Conservation (phyloP, 495 filamentous ascomycete species). For the Cetradonia linearis region DNA sequence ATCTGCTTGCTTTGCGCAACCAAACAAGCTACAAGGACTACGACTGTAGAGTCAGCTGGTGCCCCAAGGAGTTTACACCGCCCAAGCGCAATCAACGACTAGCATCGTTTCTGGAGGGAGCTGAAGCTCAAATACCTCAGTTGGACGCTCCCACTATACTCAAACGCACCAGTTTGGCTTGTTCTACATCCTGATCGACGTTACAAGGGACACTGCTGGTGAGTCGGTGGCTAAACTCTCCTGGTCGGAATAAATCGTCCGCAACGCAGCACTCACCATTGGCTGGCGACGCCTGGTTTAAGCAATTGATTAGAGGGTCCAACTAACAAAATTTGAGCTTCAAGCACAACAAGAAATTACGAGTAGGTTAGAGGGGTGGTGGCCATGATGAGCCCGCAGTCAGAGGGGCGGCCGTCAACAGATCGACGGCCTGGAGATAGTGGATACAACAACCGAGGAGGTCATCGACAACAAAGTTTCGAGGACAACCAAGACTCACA, state of each 20-base stretch:
- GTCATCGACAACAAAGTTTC: constrained; percentile 18
- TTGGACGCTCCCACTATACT: neutral
- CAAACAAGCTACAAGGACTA: neutral
- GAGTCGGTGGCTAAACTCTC: neutral
- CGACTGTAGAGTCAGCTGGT: neutral
- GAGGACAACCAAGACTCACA: constrained; percentile 15
- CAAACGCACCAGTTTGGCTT: neutral
- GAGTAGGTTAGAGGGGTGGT: constrained; percentile 6
- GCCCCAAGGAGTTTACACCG: constrained; percentile 5
- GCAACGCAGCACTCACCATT: neutral
- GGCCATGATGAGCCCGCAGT: constrained; percentile 22
- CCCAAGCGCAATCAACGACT: neutral
- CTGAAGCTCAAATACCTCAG: neutral
- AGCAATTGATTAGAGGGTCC: neutral
- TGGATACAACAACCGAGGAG: constrained; percentile 16
- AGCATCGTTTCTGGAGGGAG: neutral
- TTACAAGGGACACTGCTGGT: neutral
- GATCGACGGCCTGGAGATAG: constrained; percentile 22
- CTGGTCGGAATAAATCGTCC: neutral
- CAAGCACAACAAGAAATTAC: neutral
- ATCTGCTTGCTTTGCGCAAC: neutral
- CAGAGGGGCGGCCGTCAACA: constrained; percentile 23
- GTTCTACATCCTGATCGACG: neutral
- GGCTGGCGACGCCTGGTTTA: neutral
- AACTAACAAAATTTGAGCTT: neutral